Evolutionary conservation across 106 monocot species (phyloP), one percentile per base, ranked within the genome.

Genomic region (Cymbidium sinense): DNA sequence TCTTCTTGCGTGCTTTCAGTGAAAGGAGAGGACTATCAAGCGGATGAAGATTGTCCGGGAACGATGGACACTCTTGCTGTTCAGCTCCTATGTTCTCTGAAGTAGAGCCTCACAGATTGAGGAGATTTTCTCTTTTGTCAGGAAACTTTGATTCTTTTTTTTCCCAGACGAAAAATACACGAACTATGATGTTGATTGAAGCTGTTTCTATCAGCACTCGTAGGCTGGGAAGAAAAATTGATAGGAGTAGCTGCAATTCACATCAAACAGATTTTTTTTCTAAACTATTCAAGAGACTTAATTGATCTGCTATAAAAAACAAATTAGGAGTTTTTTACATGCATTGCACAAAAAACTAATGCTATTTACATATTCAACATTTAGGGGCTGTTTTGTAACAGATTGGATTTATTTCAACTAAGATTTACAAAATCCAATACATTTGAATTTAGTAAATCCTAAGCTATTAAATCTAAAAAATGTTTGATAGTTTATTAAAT

Each of bases 1-100:
- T 31, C 31, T 9, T 78, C 85, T 0, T 89, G 89, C 39, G 50
- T 31, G 51, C 34, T 89, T 34, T 76, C 86, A 8, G 81, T 83
- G 50, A 82, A 72, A 25, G 29, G 54, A 9, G 81, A 81, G 25
- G 65, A 64, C 23, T 89, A 84, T 52, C 75, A 72, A 5, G 86
- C 86, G 15, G 84, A 83, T 21, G 23, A 12, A 11, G 17, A 13
- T 0, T 89, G 89, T 77, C 31, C 43, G 0, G 76, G 82, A 41
- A 82, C 83, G 12, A 82, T 58, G 13, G 34, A 34, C 58, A 84
- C 89, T 10, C 86, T 89, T 11, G 83, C 86, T 31, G 84, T 89
- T 44, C 84, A 89, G 61, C 86, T 77, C 8, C 80, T 75, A 30
- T 83, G 86, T 34, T 10, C 79, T 37, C 47, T 30, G 35, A 76